phyloP scores from a whole-genome alignment of 495 filamentous ascomycete species.

The Sordaria brevicollis region DNA sequence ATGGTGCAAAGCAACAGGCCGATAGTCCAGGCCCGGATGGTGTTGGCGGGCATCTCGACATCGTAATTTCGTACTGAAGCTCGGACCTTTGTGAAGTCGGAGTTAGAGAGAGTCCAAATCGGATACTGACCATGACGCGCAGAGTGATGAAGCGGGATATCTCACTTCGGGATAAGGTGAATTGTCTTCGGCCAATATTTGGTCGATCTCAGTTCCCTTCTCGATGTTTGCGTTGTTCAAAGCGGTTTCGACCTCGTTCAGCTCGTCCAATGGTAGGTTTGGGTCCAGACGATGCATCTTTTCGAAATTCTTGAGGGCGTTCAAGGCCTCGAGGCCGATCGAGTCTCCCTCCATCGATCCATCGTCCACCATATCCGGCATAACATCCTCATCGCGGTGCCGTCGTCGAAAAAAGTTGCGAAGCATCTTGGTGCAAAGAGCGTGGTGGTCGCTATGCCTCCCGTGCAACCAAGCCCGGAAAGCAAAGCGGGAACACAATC shows the following conservation, averaged over 20 bases:
- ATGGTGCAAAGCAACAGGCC: slow-evolving; percentile 53
- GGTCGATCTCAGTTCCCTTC: slow-evolving; percentile 42
- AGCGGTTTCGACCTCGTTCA: slow-evolving; percentile 49
- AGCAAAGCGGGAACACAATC: slow-evolving; percentile 5
- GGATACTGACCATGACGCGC: not conserved
- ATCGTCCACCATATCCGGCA: slow-evolving; percentile 14
- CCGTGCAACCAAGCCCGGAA: slow-evolving; percentile 15
- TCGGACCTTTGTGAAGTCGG: slow-evolving; percentile 48
- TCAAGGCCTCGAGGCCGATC: slow-evolving; percentile 20
- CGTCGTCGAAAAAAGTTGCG: slow-evolving; percentile 19
- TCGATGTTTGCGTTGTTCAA: slow-evolving; percentile 44
- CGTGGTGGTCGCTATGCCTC: slow-evolving; percentile 7
- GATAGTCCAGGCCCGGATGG: slow-evolving; percentile 62
- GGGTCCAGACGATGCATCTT: slow-evolving; percentile 58
- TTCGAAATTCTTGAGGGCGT: slow-evolving; percentile 39
- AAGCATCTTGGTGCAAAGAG: slow-evolving; percentile 4
- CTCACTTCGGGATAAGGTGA: slow-evolving; percentile 60
- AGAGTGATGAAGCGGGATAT: slow-evolving; percentile 7
- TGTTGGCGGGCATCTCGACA: slow-evolving; percentile 58
- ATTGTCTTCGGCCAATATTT: slow-evolving; percentile 51
- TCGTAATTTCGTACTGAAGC: slow-evolving; percentile 52
- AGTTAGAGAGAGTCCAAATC: slow-evolving; percentile 5
- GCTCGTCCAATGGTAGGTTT: slow-evolving; percentile 53
- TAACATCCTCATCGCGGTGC: slow-evolving; percentile 11
- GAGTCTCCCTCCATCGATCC: slow-evolving; percentile 20